Evolutionary conservation across 495 filamentous ascomycete species (phyloP).

Genomic region (Rhypophila decipiens): DNA sequence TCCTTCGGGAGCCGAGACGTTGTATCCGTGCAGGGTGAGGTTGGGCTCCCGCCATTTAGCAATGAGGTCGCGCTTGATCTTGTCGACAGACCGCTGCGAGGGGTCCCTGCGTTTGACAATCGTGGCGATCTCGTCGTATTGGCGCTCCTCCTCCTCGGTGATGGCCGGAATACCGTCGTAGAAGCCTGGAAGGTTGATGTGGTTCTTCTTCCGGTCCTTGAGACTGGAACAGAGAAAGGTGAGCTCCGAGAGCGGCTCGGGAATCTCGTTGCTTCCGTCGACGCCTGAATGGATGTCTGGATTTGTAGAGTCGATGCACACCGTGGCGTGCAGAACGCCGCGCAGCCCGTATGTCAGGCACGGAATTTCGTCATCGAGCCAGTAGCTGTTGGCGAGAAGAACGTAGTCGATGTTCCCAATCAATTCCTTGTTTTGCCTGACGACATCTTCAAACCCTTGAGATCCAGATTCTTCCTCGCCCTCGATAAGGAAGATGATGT

Average conservation of each 20-base stretch:
- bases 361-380: constrained; percentile 91
- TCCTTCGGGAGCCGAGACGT: constrained; percentile 79
- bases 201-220: constrained; percentile 60
- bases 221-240: constrained; percentile 73
- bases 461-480: constrained; percentile 96
- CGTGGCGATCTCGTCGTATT: constrained; percentile 77
- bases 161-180: constrained; percentile 75
- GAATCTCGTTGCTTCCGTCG: constrained; percentile 79
- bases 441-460: constrained; percentile 75
- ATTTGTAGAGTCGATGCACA: constrained; percentile 75
- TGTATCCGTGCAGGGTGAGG: constrained; percentile 85
- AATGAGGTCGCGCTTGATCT: constrained; percentile 73
- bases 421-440: constrained; percentile 68
- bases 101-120: constrained; percentile 66
- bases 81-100: constrained; percentile 57
- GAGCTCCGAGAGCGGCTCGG: constrained; percentile 87
- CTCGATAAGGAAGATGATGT: constrained; percentile 90
- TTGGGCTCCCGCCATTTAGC: constrained; percentile 94
- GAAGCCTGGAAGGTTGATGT: constrained; percentile 65
- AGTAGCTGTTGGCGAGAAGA: constrained; percentile 92
- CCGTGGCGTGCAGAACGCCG: constrained; percentile 90
- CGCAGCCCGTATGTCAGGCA: constrained; percentile 92
- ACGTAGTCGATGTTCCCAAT: constrained; percentile 93
- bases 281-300: constrained; percentile 94
- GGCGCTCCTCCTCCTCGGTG: constrained; percentile 66